Conservation (phyloP, 1,139 yeast species). For the Sugiyamaella paludigena region DNA sequence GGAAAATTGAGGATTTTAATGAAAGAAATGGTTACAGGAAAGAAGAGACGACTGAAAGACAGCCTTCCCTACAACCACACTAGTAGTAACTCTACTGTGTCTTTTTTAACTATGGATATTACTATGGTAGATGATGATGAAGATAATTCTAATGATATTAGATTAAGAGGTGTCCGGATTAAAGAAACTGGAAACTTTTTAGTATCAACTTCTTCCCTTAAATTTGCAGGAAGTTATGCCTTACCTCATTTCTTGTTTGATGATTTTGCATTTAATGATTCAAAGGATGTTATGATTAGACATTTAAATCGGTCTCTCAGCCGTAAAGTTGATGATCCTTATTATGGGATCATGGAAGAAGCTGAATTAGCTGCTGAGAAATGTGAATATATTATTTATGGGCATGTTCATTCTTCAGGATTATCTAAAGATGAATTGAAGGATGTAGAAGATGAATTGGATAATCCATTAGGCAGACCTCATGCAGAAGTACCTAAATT, state of each 20-base stretch:
- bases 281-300: conserved; percentile 42
- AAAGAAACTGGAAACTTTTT: conserved; percentile 67
- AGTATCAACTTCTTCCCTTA: conserved; percentile 63
- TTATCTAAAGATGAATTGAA: conserved; percentile 52
- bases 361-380: conserved; percentile 35
- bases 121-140: conserved; percentile 24
- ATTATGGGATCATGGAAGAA: conserved; percentile 25
- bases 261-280: conserved; percentile 44
- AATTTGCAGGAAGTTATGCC: conserved; percentile 62
- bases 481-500: conserved; percentile 57
- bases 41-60: neutral
- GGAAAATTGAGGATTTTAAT: conserved; percentile 25
- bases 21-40: conserved; percentile 18
- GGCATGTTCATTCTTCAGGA: conserved; percentile 64
- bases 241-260: conserved; percentile 50
- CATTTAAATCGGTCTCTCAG: conserved; percentile 43
- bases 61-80: neutral
- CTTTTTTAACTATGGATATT: conserved; percentile 26
- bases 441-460: conserved; percentile 68
- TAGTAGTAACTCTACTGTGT: conserved; percentile 21
- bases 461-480: conserved; percentile 74
- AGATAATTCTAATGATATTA: conserved; percentile 34
- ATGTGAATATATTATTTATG: conserved; percentile 70
- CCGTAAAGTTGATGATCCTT: conserved; percentile 28
- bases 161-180: conserved; percentile 66